phyloP scores from a whole-genome alignment of 306 rosid genomes.

The Crotalaria pallida region DNA sequence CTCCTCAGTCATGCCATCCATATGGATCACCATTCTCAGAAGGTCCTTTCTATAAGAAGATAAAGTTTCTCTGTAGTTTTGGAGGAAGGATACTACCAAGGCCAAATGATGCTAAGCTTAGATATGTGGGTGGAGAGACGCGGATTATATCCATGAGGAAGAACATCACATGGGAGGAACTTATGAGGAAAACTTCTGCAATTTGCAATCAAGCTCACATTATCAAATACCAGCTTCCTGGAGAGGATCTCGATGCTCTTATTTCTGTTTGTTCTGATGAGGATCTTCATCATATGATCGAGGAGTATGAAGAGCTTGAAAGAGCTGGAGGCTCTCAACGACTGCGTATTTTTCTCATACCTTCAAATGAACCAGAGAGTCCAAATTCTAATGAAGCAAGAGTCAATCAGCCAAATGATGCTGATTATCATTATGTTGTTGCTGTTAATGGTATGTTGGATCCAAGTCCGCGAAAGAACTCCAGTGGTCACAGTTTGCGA shows the following conservation, averaged over 20 bases:
- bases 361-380: slow-evolving; percentile 66
- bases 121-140: slow-evolving; percentile 93
- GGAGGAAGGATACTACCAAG: slow-evolving; percentile 89
- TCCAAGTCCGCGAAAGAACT: slow-evolving; percentile 48
- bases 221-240: slow-evolving; percentile 93
- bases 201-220: slow-evolving; percentile 66
- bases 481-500: slow-evolving; percentile 47
- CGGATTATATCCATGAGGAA: slow-evolving; percentile 63
- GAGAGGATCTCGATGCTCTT: slow-evolving; percentile 96
- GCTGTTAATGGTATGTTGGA: slow-evolving; percentile 78
- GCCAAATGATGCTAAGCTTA: slow-evolving; percentile 77
- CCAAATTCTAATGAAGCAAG: slow-evolving; percentile 53
- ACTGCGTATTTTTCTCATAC: slow-evolving; percentile 71
- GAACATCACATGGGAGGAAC: slow-evolving; percentile 50
- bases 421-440: slow-evolving; percentile 63
- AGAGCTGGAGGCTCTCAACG: slow-evolving; percentile 69
- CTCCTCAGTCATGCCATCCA: slow-evolving; percentile 50
- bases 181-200: slow-evolving; percentile 58
- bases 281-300: slow-evolving; percentile 89
- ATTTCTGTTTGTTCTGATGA: slow-evolving; percentile 90
- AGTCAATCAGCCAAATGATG: slow-evolving; percentile 43
- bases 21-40: slow-evolving; percentile 39
- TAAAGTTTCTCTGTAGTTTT: slow-evolving; percentile 85
- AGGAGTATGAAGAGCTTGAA: slow-evolving; percentile 84
- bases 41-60: slow-evolving; percentile 45